A percentile compares a stretch with the other conserved stretches of the same genome.
Conservation (phyloP, 2,329 filamentous ascomycete genomes). For the Xylariaceae sp. region DNA sequence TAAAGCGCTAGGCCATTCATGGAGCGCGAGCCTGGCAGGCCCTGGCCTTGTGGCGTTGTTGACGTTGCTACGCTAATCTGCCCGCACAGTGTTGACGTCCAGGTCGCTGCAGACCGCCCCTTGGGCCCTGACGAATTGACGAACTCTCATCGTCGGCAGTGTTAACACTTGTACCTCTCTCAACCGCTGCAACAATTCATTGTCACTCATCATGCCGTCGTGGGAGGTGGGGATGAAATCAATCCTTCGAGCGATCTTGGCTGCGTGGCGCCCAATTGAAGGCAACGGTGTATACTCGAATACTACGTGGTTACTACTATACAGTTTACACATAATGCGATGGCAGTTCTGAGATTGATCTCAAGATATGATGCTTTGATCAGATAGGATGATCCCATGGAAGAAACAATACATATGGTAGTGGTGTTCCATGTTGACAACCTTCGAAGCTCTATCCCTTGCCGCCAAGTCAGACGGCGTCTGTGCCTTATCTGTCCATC, state of each 20-base stretch:
- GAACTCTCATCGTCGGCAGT: constrained; percentile 8
- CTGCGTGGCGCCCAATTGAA: constrained; percentile 13
- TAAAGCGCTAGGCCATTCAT: constrained; percentile 27
- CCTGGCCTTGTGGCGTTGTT: constrained; percentile 29
- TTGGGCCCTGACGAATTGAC: constrained; percentile 9
- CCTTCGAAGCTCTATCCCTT: constrained; percentile 2
- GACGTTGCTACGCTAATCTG: constrained; percentile 8
- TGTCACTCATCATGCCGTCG: constrained; percentile 4
- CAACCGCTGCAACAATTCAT: constrained; percentile 7
- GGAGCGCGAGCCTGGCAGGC: constrained; percentile 24
- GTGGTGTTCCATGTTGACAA: constrained; percentile 5
- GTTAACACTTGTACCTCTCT: constrained; percentile 9
- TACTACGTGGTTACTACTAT: background rate
- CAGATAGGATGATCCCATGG: too few relatives aligned
- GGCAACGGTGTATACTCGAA: constrained; percentile 14
- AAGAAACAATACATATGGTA: constrained; percentile 13
- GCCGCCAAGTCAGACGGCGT: constrained; percentile 27
- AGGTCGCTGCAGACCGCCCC: constrained; percentile 24
- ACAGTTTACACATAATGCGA: constrained; percentile 1
- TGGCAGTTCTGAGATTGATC: constrained; percentile 8
- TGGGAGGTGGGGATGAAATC: constrained; percentile 14
- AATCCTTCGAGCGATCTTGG: constrained; percentile 16
- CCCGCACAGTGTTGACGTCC: constrained; percentile 20
- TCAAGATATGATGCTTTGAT: background rate
- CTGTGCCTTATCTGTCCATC: constrained; percentile 26